Conservation (phyloP, 352 stramenopile genomes). For the Phytophthora idaei region DNA sequence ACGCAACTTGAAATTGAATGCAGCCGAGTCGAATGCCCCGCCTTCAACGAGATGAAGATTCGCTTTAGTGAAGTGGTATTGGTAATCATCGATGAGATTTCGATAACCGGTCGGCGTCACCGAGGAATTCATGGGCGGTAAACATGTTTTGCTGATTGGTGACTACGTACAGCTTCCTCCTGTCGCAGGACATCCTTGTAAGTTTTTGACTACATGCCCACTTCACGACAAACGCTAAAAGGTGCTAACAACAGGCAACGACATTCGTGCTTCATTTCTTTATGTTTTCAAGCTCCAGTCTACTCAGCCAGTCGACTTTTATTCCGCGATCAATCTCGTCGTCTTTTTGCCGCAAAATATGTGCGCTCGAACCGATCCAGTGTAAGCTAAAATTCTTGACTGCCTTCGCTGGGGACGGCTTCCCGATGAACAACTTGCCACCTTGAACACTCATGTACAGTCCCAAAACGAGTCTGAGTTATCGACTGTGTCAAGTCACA, state of each 20-base stretch:
- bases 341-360: too few species aligned
- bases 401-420: too few species aligned
- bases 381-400: too few species aligned
- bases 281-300: not conserved
- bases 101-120: conserved; percentile 12
- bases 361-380: too few species aligned
- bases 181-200: conserved; percentile 17
- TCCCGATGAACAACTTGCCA: too few species aligned
- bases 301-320: not conserved
- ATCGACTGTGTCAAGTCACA: not conserved
- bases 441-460: not conserved
- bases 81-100: conserved; percentile 38
- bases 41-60: conserved; percentile 25
- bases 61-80: conserved; percentile 22
- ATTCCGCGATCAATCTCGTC: too few species aligned
- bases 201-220: not conserved
- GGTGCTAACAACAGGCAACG: too few species aligned
- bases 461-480: not conserved
- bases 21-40: not conserved
- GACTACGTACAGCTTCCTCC: conserved; percentile 36
- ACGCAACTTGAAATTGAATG: conserved; percentile 4
- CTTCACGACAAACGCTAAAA: too few species aligned
- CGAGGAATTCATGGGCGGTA: conserved; percentile 36
- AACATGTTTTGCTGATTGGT: conserved; percentile 26
- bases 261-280: not conserved